Conservation (phyloP, 139 green algal genomes). For the Chlamydomonas sphaeroides region DNA sequence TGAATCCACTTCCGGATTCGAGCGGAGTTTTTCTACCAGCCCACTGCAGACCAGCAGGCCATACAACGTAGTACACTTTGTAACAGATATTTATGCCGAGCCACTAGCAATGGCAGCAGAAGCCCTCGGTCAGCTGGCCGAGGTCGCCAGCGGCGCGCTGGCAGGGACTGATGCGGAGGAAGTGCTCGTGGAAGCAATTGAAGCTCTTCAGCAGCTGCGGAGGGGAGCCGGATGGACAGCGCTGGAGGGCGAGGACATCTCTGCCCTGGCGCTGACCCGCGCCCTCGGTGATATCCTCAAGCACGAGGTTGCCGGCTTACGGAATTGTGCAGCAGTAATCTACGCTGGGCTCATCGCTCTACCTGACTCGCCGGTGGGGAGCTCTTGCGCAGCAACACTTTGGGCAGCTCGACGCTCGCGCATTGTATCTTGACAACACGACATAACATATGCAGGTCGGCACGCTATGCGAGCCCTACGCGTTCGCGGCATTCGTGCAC, state of each 20-base stretch:
- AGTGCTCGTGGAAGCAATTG: background rate
- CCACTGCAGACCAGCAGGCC: too few species aligned
- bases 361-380: conserved; percentile 38
- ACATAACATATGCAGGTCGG: conserved; percentile 18
- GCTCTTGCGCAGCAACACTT: too few species aligned
- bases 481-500: conserved; percentile 36
- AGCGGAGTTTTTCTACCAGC: too few species aligned
- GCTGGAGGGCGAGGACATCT: conserved; percentile 11
- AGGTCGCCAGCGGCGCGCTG: conserved; percentile 7
- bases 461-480: conserved; percentile 44
- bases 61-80: too few species aligned
- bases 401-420: too few species aligned
- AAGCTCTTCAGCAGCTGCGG: background rate
- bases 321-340: background rate
- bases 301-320: background rate
- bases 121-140: background rate
- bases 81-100: background rate
- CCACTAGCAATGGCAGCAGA: background rate
- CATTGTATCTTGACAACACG: background rate
- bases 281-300: conserved; percentile 28
- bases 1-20: too few species aligned
- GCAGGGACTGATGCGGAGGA: background rate
- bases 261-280: conserved; percentile 13
- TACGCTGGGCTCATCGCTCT: conserved; percentile 17
- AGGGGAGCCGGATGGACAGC: background rate